These are phyloP conservation scores for Fomitopsis schrenkii DNA, from an alignment of 1,284 basidiomycete genomes.

Conservation along the genomic window DNA sequence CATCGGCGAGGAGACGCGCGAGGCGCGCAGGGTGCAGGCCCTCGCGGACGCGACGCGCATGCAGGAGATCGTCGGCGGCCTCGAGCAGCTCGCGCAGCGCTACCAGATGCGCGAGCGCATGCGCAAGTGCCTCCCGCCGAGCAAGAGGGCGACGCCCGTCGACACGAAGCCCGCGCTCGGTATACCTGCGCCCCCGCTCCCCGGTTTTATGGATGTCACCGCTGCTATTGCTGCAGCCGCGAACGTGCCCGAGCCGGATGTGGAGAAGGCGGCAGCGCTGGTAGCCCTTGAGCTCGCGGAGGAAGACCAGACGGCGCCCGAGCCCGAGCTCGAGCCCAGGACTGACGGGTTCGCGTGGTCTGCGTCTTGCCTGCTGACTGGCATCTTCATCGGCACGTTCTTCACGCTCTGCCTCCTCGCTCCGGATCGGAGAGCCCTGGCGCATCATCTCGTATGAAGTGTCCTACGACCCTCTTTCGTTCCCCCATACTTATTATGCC, in stretches of 20 bases:
- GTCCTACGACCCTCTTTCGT: background rate
- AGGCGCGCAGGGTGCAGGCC: conserved; percentile 39
- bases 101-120: conserved; percentile 23
- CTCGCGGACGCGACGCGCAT: conserved; percentile 40
- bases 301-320: background rate
- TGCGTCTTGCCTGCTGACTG: conserved; percentile 33
- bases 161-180: conserved; percentile 1
- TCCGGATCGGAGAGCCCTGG: conserved; percentile 30
- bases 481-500: background rate
- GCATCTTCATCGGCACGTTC: conserved; percentile 34
- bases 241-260: background rate
- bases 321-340: background rate
- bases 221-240: conserved; percentile 2
- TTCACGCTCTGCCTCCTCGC: conserved; percentile 31
- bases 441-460: conserved; percentile 29
- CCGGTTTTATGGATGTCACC: background rate
- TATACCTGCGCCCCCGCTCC: background rate
- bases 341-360: conserved; percentile 26
- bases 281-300: background rate
- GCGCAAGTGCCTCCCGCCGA: background rate
- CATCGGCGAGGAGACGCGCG: conserved; percentile 59
- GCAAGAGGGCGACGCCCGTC: background rate
- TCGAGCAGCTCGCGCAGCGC: conserved; percentile 40
- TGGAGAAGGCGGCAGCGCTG: conserved; percentile 1
- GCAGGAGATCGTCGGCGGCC: conserved; percentile 44